Evolutionary conservation across 306 rosid species (phyloP), one percentile per base, ranked within the genome.

Genomic region (Rosa chinensis): DNA sequence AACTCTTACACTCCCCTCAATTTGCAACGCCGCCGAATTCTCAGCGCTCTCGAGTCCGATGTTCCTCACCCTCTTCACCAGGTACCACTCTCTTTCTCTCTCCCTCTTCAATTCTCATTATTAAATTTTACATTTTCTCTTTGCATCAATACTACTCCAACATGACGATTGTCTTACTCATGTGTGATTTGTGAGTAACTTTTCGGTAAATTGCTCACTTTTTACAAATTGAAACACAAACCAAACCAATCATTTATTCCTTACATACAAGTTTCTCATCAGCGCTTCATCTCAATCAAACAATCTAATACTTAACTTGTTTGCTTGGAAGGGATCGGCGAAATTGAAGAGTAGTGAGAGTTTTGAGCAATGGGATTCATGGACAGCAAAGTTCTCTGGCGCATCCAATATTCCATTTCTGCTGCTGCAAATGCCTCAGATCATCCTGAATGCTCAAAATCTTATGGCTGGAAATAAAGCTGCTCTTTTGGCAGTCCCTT

Each of bases 371-470:
- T 94, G 99, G 99, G 87, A 85, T 81, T 88, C 92, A 2, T 82
- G 92, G 79, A 91, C 99, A 5, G 89, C 98, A 17, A 90, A 88
- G 68, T 91, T 92, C 88, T 81, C 99, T 8, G 97, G 82, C 61
- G 99, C 96, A 44, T 82, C 99, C 39, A 95, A 91, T 81, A 32
- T 92, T 74, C 97, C 99, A 0, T 95, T 92, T 79, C 83, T 94
- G 72, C 79, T 94, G 25, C 87, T 94, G 55, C 99, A 94, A 78
- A 75, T 91, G 87, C 98, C 98, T 23, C 98, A 93, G 77, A 93
- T 93, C 81, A 74, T 90, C 56, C 98, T 93, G 45, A 93, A 93
- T 75, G 85, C 98, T 50, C 86, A 86, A 23, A 93, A 93, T 80
- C 98, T 93, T 42, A 5, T 88, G 53, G 81, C 94, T 0, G 97